Evolutionary conservation across 1,139 yeast genomes (phyloP), one percentile per base, ranked within the genome.

Genomic region (Scheffersomyces titani): DNA sequence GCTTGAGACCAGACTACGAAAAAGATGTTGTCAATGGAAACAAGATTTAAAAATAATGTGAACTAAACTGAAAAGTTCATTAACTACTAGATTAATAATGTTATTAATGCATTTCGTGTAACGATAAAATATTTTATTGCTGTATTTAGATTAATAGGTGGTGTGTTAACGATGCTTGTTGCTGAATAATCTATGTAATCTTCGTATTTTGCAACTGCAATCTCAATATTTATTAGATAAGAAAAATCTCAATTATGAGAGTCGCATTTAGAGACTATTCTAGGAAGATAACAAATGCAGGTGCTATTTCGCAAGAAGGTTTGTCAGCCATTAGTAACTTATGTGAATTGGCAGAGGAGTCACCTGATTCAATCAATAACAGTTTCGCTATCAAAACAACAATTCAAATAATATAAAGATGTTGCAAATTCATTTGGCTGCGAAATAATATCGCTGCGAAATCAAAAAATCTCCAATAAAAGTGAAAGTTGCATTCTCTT

Each of bases 1-100:
- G 75, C 51, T 73, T 75, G 13, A 71, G 86, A 56, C 84, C 84
- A 2, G 74, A 68, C 50, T 81, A 57, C 57, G 66, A 66, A n/a
- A 60, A 59, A 47, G 69, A 63, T 24, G 55, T 60, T 21, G 51
- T 52, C 19, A 50, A 20, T 4, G 40, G 9, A 16, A 30, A 30
- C 40, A 30, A 30, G 11, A 30, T 30, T 30, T 30, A 30, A 16
- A 30, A 11, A 30, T 30, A 30, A 7, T 30, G 16, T 30, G 40
- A 30, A 16, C 9, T 11, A 30, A 30, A 11, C 40, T 9, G 40
- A 30, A 6, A 22, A 22, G 24, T 9, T 30, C 13, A 30, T 9
- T 11, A 30, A 9, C 13, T 30, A 30, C 3, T 30, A 7, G 40
- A 30, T 30, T 16, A 30, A 9, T 13, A 30, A 30, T 6, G 13